These are phyloP conservation scores for Eutrema japonicum DNA, from an alignment of 345 rosid genomes.

Conservation along the genomic window DNA sequence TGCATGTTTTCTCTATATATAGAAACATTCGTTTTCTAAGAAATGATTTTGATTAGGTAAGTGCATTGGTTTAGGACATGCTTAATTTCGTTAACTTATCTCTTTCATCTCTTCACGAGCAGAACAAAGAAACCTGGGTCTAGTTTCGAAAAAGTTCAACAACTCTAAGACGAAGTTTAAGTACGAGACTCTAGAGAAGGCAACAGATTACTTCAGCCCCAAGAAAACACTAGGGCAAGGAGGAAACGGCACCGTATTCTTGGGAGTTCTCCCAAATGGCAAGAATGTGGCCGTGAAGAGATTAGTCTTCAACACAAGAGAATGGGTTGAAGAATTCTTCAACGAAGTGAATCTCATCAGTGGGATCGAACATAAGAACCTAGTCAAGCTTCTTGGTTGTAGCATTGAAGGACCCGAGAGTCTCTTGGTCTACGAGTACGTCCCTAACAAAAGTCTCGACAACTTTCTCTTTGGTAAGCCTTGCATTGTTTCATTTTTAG, in stretches of 20 bases:
- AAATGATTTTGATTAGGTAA: not conserved
- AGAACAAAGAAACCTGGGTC: conserved; percentile 37
- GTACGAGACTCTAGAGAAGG: conserved; percentile 53
- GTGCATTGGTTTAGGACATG: not conserved
- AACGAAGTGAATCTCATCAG: conserved; percentile 61
- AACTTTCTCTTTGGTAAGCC: conserved; percentile 55
- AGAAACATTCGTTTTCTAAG: conserved; percentile 4
- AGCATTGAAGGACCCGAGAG: conserved; percentile 58
- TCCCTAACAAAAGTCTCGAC: conserved; percentile 62
- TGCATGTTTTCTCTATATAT: not conserved
- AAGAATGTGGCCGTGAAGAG: conserved; percentile 67
- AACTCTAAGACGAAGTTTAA: conserved; percentile 46
- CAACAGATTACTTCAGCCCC: conserved; percentile 50
- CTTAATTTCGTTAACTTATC: not conserved
- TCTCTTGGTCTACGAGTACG: conserved; percentile 60
- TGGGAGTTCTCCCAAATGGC: conserved; percentile 62
- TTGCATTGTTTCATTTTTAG: not conserved
- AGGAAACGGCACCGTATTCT: conserved; percentile 58
- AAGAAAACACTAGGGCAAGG: conserved; percentile 50
- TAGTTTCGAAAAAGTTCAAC: conserved; percentile 33
- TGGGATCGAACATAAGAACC: conserved; percentile 58
- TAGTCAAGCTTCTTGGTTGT: conserved; percentile 63
- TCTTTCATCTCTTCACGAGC: conserved; percentile 25
- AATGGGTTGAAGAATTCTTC: conserved; percentile 47
- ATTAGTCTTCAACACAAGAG: conserved; percentile 43